A percentile compares a stretch with the other conserved stretches of the same genome.
Conservation (phyloP, 305 asterid species). For the Plantago rigida region DNA sequence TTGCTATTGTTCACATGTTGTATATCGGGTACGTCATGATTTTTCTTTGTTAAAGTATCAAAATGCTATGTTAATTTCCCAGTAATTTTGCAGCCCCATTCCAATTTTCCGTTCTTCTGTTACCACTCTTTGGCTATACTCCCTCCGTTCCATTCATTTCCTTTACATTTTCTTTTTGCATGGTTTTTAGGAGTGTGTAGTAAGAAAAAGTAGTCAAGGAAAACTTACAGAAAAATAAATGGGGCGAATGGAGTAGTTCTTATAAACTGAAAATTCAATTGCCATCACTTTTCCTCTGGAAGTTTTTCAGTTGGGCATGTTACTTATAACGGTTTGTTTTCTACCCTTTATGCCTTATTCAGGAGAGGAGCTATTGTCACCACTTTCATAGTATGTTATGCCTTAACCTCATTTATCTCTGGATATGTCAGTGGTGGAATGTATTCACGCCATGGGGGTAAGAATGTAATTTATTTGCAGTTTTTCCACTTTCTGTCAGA, state of each 20-base stretch:
- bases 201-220: too few species aligned
- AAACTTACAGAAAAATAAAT: too few species aligned
- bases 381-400: slow-evolving; percentile 58
- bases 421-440: slow-evolving; percentile 73
- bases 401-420: slow-evolving; percentile 64
- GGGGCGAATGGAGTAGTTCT: not conserved
- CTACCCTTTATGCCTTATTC: slow-evolving; percentile 10
- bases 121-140: not conserved
- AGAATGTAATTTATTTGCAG: slow-evolving; percentile 17
- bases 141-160: not conserved
- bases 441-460: slow-evolving; percentile 70
- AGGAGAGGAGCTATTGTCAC: slow-evolving; percentile 79
- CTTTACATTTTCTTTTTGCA: not conserved
- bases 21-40: slow-evolving; percentile 48
- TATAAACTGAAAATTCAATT: not conserved
- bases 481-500: not conserved
- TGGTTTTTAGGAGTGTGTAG: too few species aligned
- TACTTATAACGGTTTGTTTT: not conserved
- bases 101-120: not conserved
- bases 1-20: slow-evolving; percentile 52
- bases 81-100: not conserved
- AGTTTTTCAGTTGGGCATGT: not conserved
- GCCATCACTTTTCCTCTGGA: not conserved
- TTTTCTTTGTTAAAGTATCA: slow-evolving; percentile 14
- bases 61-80: slow-evolving; percentile 1